Conservation (phyloP, 768 basidiomycete genomes). For the Royoungia palumana region DNA sequence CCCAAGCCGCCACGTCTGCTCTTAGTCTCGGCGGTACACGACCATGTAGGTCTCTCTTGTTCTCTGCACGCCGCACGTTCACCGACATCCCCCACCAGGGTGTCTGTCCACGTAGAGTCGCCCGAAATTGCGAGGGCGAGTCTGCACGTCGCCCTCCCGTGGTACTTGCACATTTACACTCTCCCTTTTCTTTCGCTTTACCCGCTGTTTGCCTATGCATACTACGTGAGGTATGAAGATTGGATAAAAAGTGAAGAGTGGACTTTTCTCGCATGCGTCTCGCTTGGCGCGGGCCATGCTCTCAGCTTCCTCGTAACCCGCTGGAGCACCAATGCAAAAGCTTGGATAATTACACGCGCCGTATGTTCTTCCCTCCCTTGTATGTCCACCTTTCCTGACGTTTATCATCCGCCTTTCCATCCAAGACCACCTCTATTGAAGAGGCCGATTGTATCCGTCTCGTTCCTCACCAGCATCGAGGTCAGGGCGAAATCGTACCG, state of each 20-base stretch:
- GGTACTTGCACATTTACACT: slow-evolving; percentile 69
- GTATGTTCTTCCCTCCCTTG: slow-evolving; percentile 37
- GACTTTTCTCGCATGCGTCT: slow-evolving; percentile 91
- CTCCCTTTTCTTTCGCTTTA: slow-evolving; percentile 78
- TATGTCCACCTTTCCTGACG: background rate
- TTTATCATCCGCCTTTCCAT: background rate
- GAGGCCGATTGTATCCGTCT: slow-evolving; percentile 81
- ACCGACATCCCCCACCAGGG: slow-evolving; percentile 25
- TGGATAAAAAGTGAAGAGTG: slow-evolving; percentile 95
- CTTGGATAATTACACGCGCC: slow-evolving; percentile 75
- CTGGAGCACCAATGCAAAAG: slow-evolving; percentile 80
- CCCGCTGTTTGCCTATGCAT: slow-evolving; percentile 84
- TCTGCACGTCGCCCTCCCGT: slow-evolving; percentile 63
- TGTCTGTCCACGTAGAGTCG: slow-evolving; percentile 53
- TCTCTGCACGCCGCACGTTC: background rate
- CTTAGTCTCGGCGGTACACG: slow-evolving; percentile 5
- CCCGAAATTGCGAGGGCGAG: slow-evolving; percentile 65
- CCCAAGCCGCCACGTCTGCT: too few relatives aligned
- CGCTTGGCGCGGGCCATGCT: slow-evolving; percentile 83
- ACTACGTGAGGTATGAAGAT: slow-evolving; percentile 85
- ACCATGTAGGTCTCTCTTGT: slow-evolving; percentile 15
- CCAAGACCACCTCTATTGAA: slow-evolving; percentile 57
- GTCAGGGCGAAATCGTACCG: slow-evolving; percentile 85
- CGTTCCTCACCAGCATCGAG: slow-evolving; percentile 75
- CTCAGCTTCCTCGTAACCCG: slow-evolving; percentile 88